Evolutionary conservation across 2,329 filamentous ascomycete genomes (phyloP).

Genomic region (Emergomyces orientalis): DNA sequence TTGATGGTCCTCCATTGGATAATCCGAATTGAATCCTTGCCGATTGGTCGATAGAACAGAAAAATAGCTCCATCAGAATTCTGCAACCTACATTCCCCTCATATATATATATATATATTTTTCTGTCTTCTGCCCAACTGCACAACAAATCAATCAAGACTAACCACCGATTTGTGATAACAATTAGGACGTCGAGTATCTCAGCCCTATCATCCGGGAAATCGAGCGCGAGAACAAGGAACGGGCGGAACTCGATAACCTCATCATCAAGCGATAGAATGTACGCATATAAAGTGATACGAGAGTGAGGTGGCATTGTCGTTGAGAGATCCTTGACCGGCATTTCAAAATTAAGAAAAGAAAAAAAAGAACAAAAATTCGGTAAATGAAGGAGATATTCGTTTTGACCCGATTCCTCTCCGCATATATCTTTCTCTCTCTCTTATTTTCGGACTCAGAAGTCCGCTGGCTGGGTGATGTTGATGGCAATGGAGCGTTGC

Average conservation of each 20-base stretch:
- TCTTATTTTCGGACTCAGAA: not conserved
- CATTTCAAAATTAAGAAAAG: not conserved
- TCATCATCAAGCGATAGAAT: constrained; percentile 44
- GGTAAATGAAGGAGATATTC: not conserved
- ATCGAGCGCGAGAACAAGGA: constrained; percentile 60
- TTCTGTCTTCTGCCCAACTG: not conserved
- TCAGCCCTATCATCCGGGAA: constrained; percentile 58
- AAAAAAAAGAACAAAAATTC: no score
- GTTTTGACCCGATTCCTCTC: not conserved
- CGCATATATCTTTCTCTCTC: not conserved
- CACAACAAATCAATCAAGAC: not conserved
- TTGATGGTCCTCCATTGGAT: constrained; percentile 2
- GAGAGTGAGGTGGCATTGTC: not conserved
- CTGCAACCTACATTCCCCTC: constrained; percentile 12
- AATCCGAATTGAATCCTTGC: not conserved
- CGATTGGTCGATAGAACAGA: not conserved
- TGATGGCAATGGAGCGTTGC: not conserved
- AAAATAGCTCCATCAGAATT: not conserved
- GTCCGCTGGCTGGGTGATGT: not conserved
- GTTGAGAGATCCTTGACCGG: not conserved
- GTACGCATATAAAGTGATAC: not conserved
- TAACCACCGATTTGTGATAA: constrained; percentile 11
- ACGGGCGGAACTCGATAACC: constrained; percentile 57
- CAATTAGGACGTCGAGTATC: constrained; percentile 55
- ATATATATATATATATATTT: not conserved